These are phyloP conservation scores for Grosmannia huntii DNA, from an alignment of 2,329 filamentous ascomycete species.

Conservation along the genomic window DNA sequence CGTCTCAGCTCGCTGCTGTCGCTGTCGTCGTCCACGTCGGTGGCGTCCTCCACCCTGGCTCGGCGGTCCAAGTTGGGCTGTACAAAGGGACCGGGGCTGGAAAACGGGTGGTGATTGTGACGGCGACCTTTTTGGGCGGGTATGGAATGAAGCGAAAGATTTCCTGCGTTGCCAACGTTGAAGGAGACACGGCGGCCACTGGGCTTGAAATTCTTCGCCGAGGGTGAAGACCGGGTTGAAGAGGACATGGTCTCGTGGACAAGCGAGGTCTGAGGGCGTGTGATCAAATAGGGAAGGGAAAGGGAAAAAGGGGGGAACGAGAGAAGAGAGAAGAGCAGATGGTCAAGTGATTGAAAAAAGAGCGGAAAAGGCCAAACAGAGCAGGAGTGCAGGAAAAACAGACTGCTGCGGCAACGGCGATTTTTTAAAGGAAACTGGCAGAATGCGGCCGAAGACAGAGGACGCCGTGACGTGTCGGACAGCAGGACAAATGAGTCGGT, in stretches of 20 bases:
- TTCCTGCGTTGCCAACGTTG: not conserved
- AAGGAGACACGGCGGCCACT: constrained; percentile 8
- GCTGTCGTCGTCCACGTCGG: not conserved
- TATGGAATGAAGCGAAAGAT: not conserved
- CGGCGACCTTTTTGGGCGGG: not conserved
- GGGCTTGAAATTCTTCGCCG: not conserved
- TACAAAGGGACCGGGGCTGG: not conserved
- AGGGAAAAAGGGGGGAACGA: not conserved
- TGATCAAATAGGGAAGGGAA: not conserved
- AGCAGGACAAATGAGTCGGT: not conserved
- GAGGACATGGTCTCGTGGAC: constrained; percentile 4
- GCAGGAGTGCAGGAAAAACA: not conserved
- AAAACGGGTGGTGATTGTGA: not conserved
- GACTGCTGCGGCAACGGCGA: not conserved
- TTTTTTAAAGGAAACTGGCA: not conserved
- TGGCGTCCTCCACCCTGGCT: constrained; percentile 4
- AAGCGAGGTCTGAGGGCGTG: not conserved
- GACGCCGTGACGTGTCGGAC: not conserved
- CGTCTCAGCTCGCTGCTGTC: not conserved
- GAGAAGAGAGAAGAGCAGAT: not conserved
- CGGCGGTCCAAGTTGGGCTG: constrained; percentile 2
- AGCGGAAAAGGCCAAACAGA: not conserved
- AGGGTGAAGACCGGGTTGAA: not conserved
- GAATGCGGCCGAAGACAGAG: not conserved
- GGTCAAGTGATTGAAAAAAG: not conserved